phyloP scores from a whole-genome alignment of 2,329 filamentous ascomycete genomes.

The Gnomoniopsis smithogilvyi region DNA sequence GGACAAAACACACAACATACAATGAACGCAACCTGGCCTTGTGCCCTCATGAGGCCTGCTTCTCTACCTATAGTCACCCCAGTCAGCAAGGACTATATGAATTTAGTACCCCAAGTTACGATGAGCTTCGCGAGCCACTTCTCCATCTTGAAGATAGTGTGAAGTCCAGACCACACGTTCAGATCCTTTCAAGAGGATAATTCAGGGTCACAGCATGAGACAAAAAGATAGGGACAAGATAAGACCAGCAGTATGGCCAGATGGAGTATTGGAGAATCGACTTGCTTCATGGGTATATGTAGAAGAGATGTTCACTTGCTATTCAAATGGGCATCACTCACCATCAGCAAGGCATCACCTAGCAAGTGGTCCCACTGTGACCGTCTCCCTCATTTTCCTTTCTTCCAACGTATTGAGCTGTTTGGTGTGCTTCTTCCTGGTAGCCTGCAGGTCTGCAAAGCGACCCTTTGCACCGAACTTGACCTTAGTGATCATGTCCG shows the following conservation, averaged over 20 bases:
- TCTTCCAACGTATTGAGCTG: conserved; percentile 31
- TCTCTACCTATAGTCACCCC: too few relatives aligned
- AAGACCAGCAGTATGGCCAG: not conserved
- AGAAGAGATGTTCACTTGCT: not conserved
- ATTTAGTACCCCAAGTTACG: too few relatives aligned
- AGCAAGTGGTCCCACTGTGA: conserved; percentile 53
- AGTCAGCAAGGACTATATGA: too few relatives aligned
- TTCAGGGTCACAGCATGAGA: too few relatives aligned
- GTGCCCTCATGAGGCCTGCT: too few relatives aligned
- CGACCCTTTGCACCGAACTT: conserved; percentile 74
- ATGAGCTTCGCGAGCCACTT: too few relatives aligned
- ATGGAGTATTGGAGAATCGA: not conserved
- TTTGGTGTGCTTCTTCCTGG: conserved; percentile 47
- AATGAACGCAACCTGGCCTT: too few relatives aligned
- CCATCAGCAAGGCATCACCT: conserved; percentile 18
- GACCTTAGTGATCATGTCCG: conserved; percentile 89
- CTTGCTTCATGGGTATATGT: not conserved
- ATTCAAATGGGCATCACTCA: not conserved
- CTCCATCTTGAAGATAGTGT: too few relatives aligned
- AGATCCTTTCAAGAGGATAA: too few relatives aligned
- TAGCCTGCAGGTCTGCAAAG: conserved; percentile 51
- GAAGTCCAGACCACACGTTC: too few relatives aligned
- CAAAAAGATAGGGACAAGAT: not conserved
- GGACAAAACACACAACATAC: too few relatives aligned
- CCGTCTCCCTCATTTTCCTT: conserved; percentile 45